phyloP scores from a whole-genome alignment of 768 basidiomycete species.

The Panaeolus cyanescens region DNA sequence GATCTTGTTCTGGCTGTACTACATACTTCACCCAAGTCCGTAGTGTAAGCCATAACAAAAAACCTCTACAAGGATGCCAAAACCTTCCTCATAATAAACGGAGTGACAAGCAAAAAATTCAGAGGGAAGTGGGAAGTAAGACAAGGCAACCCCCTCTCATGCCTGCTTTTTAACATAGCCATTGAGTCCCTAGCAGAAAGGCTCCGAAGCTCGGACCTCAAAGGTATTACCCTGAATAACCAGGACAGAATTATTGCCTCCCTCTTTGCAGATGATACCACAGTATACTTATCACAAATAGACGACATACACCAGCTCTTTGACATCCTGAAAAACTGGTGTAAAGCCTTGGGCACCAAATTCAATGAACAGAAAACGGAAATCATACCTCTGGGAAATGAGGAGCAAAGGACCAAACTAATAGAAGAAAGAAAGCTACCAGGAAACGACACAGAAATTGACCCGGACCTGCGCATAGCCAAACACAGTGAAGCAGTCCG shows the following conservation, averaged over 20 bases:
- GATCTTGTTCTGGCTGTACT: too few species aligned
- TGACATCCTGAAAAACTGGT: constrained; percentile 38
- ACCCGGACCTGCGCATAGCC: constrained; percentile 22
- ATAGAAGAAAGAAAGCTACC: constrained; percentile 6
- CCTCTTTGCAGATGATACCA: constrained; percentile 43
- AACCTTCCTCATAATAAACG: constrained; percentile 36
- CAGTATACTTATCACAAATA: constrained; percentile 25
- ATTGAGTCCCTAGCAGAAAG: constrained; percentile 38
- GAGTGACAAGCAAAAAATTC: constrained; percentile 24
- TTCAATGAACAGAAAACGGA: constrained; percentile 45
- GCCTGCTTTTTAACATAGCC: constrained; percentile 41
- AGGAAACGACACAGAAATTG: constrained; percentile 6
- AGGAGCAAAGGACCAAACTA: constrained; percentile 14
- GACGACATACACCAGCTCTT: constrained; percentile 28
- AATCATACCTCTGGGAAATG: constrained; percentile 32
- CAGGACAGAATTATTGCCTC: constrained; percentile 20
- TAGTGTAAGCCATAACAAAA: too few species aligned
- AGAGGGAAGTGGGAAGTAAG: constrained; percentile 24
- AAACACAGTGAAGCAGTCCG: constrained; percentile 27
- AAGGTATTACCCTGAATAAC: constrained; percentile 23
- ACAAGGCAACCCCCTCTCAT: constrained; percentile 40
- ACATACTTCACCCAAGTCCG: too few species aligned
- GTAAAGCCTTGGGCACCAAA: constrained; percentile 36
- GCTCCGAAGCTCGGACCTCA: constrained; percentile 29
- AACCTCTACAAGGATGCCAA: constrained; percentile 26